Base-by-base conservation (phyloP, 805 yeast genomes). In the Myxozyma geophila region DNA sequence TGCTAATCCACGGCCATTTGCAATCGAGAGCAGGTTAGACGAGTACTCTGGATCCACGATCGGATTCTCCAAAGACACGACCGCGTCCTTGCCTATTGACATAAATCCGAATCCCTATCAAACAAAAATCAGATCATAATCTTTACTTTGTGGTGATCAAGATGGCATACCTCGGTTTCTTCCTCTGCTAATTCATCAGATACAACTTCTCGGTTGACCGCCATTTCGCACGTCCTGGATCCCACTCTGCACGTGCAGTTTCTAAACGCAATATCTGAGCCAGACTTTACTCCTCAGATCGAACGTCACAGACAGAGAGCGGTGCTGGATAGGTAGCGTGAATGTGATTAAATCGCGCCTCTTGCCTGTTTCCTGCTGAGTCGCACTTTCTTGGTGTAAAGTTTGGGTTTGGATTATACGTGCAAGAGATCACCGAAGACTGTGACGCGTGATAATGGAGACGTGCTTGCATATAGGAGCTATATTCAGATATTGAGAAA, bases 11-110 rank as follows among this genome's bases (percentile, higher is more conserved):
- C 60, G 53, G 10, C 46, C 59, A 43, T 65, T 69, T 15, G 74
- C 73, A 23, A 74, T 56, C 36, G 72, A 72, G 43, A 74, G 58
- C 41, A 74, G 59, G 8, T 64, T 56, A 5, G 65, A 56, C 19
- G 49, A 48, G 44, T 36, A 9, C 12, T 23, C 47, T 4, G 64
- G 69, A 43, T 62, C 59, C 21, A n/a, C 57, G 10, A 59, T 19
- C 7, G 69, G 62, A 43, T 53, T 39, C 19, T 47, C 62, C 19
- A 63, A n/a, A 7, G 41, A 28, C 10, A 65, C 56, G n/a, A 36
- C 33, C 4, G 67, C 64, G 47, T 65, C 68, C 35, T 65, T 65
- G 28, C 67, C 68, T 7, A 65, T 44, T 6, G 67, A 55, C 36
- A 44, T 21, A 28, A 65, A 65, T n/a, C 67, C 68, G 44, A 63